Base-by-base conservation (phyloP, 495 filamentous ascomycete genomes). In the Aspergillus mulundensis region DNA sequence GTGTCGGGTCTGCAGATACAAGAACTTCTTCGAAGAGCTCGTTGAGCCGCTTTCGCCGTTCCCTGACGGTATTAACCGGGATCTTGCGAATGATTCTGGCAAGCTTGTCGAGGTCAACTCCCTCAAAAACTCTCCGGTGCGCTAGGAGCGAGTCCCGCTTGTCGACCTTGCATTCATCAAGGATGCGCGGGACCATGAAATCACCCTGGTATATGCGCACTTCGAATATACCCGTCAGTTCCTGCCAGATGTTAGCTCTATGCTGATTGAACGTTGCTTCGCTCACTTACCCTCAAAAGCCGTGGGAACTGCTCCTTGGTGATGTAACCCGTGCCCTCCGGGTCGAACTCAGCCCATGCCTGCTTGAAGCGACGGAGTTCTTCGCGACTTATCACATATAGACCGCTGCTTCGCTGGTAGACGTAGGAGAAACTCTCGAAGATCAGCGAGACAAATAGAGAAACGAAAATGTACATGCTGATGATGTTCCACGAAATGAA, bases 381-480 rank as follows among this genome's bases (percentile, higher is more conserved):
- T 61, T 96, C 91, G 49, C 94, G 81, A 59, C 88, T 91, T 45
- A 97, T 85, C 28, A 85, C 84, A 32, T 90, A 91, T 21, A 77
- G 68, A 28, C 77, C 77, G 66, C 89, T 96, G 58, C 90, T 96
- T 54, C 91, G 82, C 72, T 99, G 94, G 67, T 97, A 99, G 61
- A 99, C 94, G 69, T 99, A 99, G 68, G 90, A 95, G 76, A 99
- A 99, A 74, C 93, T 97, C 76, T 99, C 94, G 70, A 91, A 99
- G 61, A 99, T 99, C 62, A 99, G 84, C 39, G 94, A 99, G 54
- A 97, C 91, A 69, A 99, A 99, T 72, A 99, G 78, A 66, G 89
- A 96, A 62, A 97, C 92, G 62, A 99, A 99, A 70, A 99, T 94
- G 72, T 97, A 99, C 94, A 99, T 97, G 87, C 93, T 97, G 67